Conservation (phyloP, 352 stramenopile genomes). For the Pythium brachiatum region DNA sequence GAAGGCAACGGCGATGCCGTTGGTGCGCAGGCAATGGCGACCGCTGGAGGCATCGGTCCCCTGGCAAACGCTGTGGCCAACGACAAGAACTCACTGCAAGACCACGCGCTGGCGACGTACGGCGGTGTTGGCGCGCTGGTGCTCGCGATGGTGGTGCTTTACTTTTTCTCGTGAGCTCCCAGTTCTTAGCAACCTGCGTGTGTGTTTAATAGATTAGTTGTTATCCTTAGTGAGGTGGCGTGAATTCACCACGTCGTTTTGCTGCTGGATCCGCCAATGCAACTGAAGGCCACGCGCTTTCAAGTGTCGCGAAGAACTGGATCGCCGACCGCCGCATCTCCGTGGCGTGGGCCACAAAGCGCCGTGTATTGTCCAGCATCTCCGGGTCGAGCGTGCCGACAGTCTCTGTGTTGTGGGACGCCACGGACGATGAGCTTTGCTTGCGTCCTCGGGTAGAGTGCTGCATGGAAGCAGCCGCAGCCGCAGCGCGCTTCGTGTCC, state of each 20-base stretch:
- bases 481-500: conserved; percentile 16
- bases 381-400: conserved; percentile 44
- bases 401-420: conserved; percentile 1
- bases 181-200: neutral
- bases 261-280: neutral
- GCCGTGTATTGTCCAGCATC: conserved; percentile 41
- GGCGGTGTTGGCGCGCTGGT: conserved; percentile 38
- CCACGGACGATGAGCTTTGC: neutral
- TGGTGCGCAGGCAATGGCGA: neutral
- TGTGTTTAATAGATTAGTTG: conserved; percentile 26
- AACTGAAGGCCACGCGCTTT: conserved; percentile 31
- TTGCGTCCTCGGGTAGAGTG: conserved; percentile 11
- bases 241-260: conserved; percentile 1
- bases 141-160: conserved; percentile 38
- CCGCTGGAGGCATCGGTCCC: conserved; percentile 1
- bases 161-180: conserved; percentile 44
- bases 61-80: conserved; percentile 21
- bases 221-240: conserved; percentile 4
- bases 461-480: conserved; percentile 14
- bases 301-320: conserved; percentile 43
- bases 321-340: conserved; percentile 34
- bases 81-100: conserved; percentile 21
- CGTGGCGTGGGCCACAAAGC: conserved; percentile 37
- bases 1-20: neutral
- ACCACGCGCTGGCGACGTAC: conserved; percentile 31